Percentiles rank a stretch among this genome's conserved stretches.
phyloP scores from a whole-genome alignment of 1,284 basidiomycete genomes.

The Austroboletus novae-zelandiae region DNA sequence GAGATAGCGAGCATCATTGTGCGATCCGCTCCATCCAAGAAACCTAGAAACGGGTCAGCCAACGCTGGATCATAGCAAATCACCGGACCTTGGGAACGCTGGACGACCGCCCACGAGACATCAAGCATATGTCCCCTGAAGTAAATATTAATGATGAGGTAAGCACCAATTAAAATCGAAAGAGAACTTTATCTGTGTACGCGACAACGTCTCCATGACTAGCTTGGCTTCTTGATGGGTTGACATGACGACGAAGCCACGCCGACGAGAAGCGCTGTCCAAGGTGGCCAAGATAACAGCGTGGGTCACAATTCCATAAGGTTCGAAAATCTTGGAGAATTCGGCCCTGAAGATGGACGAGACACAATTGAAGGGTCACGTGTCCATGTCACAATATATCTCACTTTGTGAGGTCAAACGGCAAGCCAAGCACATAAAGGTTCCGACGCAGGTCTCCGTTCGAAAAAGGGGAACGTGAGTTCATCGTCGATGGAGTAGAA shows the following conservation, averaged over 20 bases:
- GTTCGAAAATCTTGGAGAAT: slow-evolving; percentile 58
- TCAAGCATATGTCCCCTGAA: slow-evolving; percentile 66
- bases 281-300: slow-evolving; percentile 77
- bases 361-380: background rate
- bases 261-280: slow-evolving; percentile 74
- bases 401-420: slow-evolving; percentile 74
- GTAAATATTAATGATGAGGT: background rate
- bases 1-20: slow-evolving; percentile 54
- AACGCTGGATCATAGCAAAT: background rate
- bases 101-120: slow-evolving; percentile 80
- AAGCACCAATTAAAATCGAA: background rate
- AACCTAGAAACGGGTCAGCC: slow-evolving; percentile 44
- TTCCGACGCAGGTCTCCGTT: slow-evolving; percentile 62
- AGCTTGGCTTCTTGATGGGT: slow-evolving; percentile 61
- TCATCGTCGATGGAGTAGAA: slow-evolving; percentile 12
- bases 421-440: slow-evolving; percentile 75
- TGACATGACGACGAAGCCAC: slow-evolving; percentile 78
- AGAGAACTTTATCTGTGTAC: slow-evolving; percentile 58
- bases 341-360: slow-evolving; percentile 45
- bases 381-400: slow-evolving; percentile 13
- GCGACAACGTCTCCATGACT: slow-evolving; percentile 63
- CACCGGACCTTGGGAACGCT: slow-evolving; percentile 66
- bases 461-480: slow-evolving; percentile 18
- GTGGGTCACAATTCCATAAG: slow-evolving; percentile 64
- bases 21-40: slow-evolving; percentile 76